phyloP scores from a whole-genome alignment of 257 asterid species.

The Avicennia marina region DNA sequence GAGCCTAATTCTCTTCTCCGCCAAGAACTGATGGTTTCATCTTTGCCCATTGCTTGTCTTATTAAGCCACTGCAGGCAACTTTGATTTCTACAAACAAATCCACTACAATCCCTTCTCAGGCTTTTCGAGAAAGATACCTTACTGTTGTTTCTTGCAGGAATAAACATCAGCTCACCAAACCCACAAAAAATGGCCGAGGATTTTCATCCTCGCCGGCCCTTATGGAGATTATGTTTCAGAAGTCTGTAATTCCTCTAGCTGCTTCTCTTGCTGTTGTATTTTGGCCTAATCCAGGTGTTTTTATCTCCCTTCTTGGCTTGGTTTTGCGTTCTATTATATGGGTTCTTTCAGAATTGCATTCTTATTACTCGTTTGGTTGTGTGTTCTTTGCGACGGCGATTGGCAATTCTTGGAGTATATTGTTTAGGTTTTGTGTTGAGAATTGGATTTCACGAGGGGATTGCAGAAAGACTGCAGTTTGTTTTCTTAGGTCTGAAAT shows the following conservation, averaged over 20 bases:
- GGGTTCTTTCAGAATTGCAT: background rate
- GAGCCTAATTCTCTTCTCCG: background rate
- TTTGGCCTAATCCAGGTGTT: conserved; percentile 55
- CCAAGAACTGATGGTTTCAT: conserved; percentile 44
- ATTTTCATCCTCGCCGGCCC: conserved; percentile 11
- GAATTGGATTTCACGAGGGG: background rate
- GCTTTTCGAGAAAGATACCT: background rate
- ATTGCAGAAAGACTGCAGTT: no score
- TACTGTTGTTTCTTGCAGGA: conserved; percentile 28
- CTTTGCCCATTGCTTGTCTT: conserved; percentile 30
- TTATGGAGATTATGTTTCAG: conserved; percentile 14
- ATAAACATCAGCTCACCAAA: conserved; percentile 12
- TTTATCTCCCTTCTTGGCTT: conserved; percentile 9
- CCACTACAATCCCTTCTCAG: conserved; percentile 12
- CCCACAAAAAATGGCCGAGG: conserved; percentile 4
- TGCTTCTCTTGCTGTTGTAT: conserved; percentile 43
- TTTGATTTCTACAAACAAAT: conserved; percentile 14
- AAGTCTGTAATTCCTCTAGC: conserved; percentile 42
- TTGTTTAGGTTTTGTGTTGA: background rate
- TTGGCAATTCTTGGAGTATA: no score
- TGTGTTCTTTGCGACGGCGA: no score
- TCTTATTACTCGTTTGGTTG: background rate
- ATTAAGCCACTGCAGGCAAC: conserved; percentile 17
- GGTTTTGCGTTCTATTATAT: conserved; percentile 11
- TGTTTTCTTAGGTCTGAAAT: background rate